Evolutionary conservation across 2,329 filamentous ascomycete genomes (phyloP).

Genomic region (Cladosporium austrohemisphaericum): DNA sequence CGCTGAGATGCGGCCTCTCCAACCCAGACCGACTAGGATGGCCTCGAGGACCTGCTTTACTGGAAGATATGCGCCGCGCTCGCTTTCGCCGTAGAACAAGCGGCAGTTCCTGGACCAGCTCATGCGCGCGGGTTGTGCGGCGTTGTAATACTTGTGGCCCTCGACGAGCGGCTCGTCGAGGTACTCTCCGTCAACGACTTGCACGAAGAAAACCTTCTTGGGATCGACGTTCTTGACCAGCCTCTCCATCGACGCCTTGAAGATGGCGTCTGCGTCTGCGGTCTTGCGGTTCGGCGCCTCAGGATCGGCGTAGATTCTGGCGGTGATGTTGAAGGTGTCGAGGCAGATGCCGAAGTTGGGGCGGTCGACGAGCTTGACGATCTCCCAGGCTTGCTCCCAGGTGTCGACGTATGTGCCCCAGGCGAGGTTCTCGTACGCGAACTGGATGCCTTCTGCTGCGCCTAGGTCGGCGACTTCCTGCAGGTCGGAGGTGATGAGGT

Average conservation of each 20-base stretch:
- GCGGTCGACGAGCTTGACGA: slow-evolving; percentile 62
- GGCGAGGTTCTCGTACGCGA: slow-evolving; percentile 69
- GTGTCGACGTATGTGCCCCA: slow-evolving; percentile 68
- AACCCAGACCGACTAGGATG: slow-evolving; percentile 62
- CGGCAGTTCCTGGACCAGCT: slow-evolving; percentile 75
- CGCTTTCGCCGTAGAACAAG: slow-evolving; percentile 62
- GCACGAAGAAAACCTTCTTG: slow-evolving; percentile 68
- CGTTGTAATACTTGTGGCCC: slow-evolving; percentile 57
- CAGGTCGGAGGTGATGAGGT: slow-evolving; percentile 61
- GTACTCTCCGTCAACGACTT: slow-evolving; percentile 70
- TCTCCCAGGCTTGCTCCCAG: slow-evolving; percentile 69
- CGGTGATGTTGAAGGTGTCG: slow-evolving; percentile 75
- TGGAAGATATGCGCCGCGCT: slow-evolving; percentile 65
- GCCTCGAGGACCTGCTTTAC: slow-evolving; percentile 58
- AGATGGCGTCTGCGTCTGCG: slow-evolving; percentile 52
- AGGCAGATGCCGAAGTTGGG: slow-evolving; percentile 73
- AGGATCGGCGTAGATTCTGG: slow-evolving; percentile 67
- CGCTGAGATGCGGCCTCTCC: slow-evolving; percentile 66
- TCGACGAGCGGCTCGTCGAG: slow-evolving; percentile 55
- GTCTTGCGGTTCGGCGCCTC: slow-evolving; percentile 50
- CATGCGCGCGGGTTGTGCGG: slow-evolving; percentile 62
- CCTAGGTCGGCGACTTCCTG: slow-evolving; percentile 65
- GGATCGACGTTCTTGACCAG: slow-evolving; percentile 56
- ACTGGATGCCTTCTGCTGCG: slow-evolving; percentile 55
- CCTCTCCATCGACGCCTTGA: slow-evolving; percentile 52